Evolutionary conservation across 768 basidiomycete species (phyloP).

Genomic region (Tulasnella sp.): DNA sequence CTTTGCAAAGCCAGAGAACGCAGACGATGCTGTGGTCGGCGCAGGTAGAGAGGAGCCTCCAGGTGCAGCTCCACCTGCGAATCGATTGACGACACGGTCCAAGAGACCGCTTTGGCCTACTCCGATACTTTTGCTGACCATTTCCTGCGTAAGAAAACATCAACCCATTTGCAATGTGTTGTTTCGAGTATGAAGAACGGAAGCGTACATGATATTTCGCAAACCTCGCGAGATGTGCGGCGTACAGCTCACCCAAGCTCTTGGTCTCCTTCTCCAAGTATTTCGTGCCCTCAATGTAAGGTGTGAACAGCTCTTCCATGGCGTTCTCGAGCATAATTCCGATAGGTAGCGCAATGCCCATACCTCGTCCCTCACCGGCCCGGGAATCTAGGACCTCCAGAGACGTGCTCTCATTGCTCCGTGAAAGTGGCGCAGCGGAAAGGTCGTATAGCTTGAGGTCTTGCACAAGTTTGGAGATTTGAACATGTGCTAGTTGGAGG

Average conservation of each 20-base stretch:
- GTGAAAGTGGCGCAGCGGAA: conserved; percentile 33
- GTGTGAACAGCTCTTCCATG: conserved; percentile 92
- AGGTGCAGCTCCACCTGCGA: conserved; percentile 60
- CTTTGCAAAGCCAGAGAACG: conserved; percentile 21
- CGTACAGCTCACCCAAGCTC: conserved; percentile 70
- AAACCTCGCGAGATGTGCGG: conserved; percentile 57
- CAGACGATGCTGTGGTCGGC: conserved; percentile 25
- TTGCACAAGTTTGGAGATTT: conserved; percentile 70
- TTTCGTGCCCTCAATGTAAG: conserved; percentile 82
- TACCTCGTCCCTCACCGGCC: conserved; percentile 6
- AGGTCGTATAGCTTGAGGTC: conserved; percentile 88
- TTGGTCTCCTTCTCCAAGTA: conserved; percentile 89
- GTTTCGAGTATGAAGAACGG: background rate
- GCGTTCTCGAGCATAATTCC: conserved; percentile 86
- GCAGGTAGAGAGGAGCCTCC: conserved; percentile 37
- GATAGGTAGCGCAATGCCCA: conserved; percentile 43
- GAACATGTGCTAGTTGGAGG: conserved; percentile 75
- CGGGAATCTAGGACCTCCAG: conserved; percentile 10
- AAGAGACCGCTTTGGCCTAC: conserved; percentile 55
- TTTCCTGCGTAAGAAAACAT: conserved; percentile 44
- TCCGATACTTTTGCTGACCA: conserved; percentile 36
- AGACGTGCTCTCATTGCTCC: background rate
- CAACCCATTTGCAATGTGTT: background rate
- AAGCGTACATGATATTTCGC: conserved; percentile 76
- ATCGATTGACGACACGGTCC: conserved; percentile 84